Conservation (phyloP, 192 early-diverging fungal genomes). For the Coemansia sp. region DNA sequence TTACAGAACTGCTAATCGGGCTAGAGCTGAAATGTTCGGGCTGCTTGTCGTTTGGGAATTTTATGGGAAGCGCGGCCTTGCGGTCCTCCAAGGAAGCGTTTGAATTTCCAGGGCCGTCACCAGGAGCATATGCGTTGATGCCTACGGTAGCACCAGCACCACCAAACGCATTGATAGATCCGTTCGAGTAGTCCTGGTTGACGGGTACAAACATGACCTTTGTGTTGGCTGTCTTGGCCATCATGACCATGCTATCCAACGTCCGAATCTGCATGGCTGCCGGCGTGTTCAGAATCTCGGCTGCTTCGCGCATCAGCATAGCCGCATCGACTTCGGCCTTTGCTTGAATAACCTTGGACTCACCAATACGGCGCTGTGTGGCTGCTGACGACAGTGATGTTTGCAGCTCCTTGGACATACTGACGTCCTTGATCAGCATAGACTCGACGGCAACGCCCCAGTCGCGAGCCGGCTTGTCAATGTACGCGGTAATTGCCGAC, state of each 20-base stretch:
- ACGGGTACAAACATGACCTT: slow-evolving; percentile 72
- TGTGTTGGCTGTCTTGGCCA: slow-evolving; percentile 71
- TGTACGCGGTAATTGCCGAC: slow-evolving; percentile 78
- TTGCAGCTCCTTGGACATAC: slow-evolving; percentile 72
- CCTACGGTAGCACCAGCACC: slow-evolving; percentile 37
- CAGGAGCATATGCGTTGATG: slow-evolving; percentile 17
- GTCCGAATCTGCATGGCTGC: slow-evolving; percentile 87
- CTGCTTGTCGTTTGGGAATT: slow-evolving; percentile 12
- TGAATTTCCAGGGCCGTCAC: not conserved
- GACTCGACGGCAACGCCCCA: slow-evolving; percentile 83
- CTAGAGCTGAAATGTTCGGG: slow-evolving; percentile 13
- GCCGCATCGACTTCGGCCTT: slow-evolving; percentile 83
- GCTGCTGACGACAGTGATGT: slow-evolving; percentile 85
- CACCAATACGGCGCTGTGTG: slow-evolving; percentile 82
- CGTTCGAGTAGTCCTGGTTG: slow-evolving; percentile 47
- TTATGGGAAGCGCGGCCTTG: slow-evolving; percentile 11
- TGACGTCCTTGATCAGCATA: slow-evolving; percentile 85
- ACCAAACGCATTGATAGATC: slow-evolving; percentile 50
- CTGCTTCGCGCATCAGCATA: slow-evolving; percentile 88
- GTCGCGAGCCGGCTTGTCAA: slow-evolving; percentile 68
- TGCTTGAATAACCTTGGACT: slow-evolving; percentile 89
- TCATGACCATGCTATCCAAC: slow-evolving; percentile 75
- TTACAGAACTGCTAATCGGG: slow-evolving; percentile 27
- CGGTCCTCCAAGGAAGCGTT: slow-evolving; percentile 1
- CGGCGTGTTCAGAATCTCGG: slow-evolving; percentile 84